Evolutionary conservation across 176 grass and related monocot species (phyloP).

Genomic region (Oropetium thomaeum): DNA sequence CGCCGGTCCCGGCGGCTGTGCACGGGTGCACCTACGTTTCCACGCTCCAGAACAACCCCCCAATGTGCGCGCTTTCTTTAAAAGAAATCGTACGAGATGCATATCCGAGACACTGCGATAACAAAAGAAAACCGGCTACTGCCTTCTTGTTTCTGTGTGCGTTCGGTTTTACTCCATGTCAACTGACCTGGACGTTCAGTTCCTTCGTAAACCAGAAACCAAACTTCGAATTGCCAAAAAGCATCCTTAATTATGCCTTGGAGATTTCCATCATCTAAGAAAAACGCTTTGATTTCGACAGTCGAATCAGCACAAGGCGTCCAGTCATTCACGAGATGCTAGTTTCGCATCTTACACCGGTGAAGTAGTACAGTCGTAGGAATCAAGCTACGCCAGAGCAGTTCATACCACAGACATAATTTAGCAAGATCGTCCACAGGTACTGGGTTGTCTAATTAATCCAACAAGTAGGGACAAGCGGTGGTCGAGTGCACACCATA

Average conservation of each 20-base stretch:
- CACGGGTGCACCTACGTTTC: background rate
- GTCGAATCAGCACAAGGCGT: background rate
- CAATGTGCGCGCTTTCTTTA: background rate
- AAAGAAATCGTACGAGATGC: constrained; percentile 3
- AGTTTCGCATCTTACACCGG: background rate
- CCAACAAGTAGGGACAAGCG: background rate
- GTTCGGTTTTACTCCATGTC: background rate
- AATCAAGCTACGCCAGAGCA: background rate
- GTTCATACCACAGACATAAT: background rate
- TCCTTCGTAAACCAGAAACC: constrained; percentile 7
- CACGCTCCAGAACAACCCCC: background rate
- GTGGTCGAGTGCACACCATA: background rate
- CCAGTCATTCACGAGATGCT: background rate
- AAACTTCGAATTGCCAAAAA: too few species aligned
- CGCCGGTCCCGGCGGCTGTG: background rate
- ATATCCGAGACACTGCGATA: background rate
- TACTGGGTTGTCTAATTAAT: background rate
- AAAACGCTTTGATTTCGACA: too few species aligned
- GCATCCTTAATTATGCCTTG: too few species aligned
- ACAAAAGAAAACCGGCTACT: background rate
- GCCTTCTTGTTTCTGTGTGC: background rate
- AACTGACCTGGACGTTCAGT: background rate
- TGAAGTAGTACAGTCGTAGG: background rate
- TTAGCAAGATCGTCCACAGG: background rate
- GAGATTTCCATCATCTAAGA: too few species aligned